Evolutionary conservation across 768 basidiomycete species (phyloP), one percentile per base, ranked within the genome.

Genomic region (Neoboletus subvelutipes): DNA sequence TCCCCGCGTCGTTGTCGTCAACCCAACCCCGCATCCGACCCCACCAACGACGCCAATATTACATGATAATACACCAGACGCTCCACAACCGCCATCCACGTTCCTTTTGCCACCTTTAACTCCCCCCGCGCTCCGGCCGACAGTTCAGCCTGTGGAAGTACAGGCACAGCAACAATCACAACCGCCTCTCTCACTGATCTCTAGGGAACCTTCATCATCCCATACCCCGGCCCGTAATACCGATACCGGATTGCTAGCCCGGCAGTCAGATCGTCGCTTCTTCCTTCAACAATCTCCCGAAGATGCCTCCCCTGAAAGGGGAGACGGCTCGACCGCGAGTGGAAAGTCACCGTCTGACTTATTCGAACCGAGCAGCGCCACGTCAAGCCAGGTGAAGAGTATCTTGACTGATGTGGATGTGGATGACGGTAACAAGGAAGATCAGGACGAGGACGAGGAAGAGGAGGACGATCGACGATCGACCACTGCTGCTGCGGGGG

Each of bases 21-120:
- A 87, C 61, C 87, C 89, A 18, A 90, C 89, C 0, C 89, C 88
- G 3, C 86, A 86, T 60, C 87, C 86, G 1, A 92, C 90, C 1
- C 89, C 90, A 8, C 90, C 90, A 3, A 80, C 84, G 2, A 88
- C 88, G 1, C 89, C 87, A 10, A 67, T 77, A 50, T 63, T 80
- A 52, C 67, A 67, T 26, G 58, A 72, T 48, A 54, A 59, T 31
- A 58, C 34, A 12, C 65, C 58, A 51, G 59, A 57, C 37, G 62
- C 34, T 42, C 70, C 56, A 50, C 73, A 66, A 36, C 68, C 65
- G 17, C 67, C 55, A 26, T 66, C 67, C 43, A 55, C 62, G 4
- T 64, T 65, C 54, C 71, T 65, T 50, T 67, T 64, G 20, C 76
- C 63, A 47, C 75, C 62, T 47, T 59, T 71, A 5, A 59, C 75